Conservation (phyloP, 2,329 filamentous ascomycete species). For the Lasiodiplodia sp. region DNA sequence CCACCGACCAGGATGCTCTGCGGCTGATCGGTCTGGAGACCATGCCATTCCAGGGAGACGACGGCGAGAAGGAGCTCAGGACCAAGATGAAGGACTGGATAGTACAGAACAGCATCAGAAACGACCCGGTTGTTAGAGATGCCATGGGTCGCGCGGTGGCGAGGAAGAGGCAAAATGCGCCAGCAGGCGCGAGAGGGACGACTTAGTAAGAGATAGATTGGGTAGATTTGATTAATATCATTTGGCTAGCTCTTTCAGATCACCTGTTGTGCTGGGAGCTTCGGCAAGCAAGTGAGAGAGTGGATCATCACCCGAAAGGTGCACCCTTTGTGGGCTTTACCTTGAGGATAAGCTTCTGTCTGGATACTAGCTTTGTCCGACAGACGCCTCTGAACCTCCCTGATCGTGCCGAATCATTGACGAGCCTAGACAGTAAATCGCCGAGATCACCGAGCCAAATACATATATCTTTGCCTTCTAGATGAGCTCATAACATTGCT, state of each 20-base stretch:
- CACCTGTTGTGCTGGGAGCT: conserved; percentile 35
- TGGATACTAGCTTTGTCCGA: no score
- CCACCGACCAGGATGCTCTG: conserved; percentile 72
- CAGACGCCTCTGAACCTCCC: no score
- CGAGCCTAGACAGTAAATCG: no score
- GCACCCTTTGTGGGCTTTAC: background rate
- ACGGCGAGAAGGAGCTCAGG: conserved; percentile 68
- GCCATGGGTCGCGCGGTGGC: conserved; percentile 74
- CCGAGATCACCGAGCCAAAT: no score
- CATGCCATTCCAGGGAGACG: conserved; percentile 80
- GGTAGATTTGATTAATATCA: background rate
- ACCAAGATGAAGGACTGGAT: conserved; percentile 84
- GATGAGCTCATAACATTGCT: no score
- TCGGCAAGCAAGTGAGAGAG: background rate
- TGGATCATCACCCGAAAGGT: background rate
- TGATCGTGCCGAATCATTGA: no score
- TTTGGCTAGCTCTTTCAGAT: conserved; percentile 54
- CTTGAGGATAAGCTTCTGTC: background rate
- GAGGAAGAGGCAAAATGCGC: conserved; percentile 67
- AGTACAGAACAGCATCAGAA: conserved; percentile 82
- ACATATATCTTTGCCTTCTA: no score
- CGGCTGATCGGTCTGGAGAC: conserved; percentile 79
- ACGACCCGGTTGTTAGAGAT: conserved; percentile 81
- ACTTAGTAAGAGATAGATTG: conserved; percentile 31
- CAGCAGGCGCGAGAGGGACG: conserved; percentile 60